Conservation (phyloP, 1,139 yeast species). For the Yamadazyma kanchanaburiensis region DNA sequence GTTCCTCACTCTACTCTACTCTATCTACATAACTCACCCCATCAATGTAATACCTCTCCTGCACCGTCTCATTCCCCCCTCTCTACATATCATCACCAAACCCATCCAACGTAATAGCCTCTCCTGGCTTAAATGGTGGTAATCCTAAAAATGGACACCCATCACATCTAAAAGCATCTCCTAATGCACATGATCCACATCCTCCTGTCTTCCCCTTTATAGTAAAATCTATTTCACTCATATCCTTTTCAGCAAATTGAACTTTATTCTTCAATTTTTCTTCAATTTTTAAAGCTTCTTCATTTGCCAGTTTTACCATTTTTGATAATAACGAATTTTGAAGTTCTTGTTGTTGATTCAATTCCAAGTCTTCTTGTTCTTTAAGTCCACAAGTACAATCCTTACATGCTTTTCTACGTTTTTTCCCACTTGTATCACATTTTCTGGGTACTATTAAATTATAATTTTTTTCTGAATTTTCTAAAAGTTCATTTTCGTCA, state of each 20-base stretch:
- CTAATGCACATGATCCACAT: constrained; percentile 94
- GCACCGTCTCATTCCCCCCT: too few relatives aligned
- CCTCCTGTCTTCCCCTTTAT: constrained; percentile 94
- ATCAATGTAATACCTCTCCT: not conserved
- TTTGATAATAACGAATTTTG: constrained; percentile 45
- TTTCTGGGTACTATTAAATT: constrained; percentile 44
- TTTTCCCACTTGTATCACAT: constrained; percentile 57
- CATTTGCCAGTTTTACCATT: constrained; percentile 51
- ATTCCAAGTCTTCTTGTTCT: constrained; percentile 66
- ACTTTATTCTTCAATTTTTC: constrained; percentile 46
- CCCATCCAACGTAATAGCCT: constrained; percentile 53
- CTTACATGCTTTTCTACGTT: constrained; percentile 85
- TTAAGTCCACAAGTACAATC: constrained; percentile 97
- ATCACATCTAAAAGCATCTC: constrained; percentile 97
- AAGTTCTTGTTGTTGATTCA: constrained; percentile 43
- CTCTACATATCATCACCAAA: constrained; percentile 47
- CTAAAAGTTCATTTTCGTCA: constrained; percentile 40
- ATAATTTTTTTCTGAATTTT: constrained; percentile 18
- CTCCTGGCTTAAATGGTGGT: constrained; percentile 98
- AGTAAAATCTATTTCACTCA: constrained; percentile 90
- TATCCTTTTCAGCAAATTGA: constrained; percentile 61
- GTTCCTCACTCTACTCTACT: too few relatives aligned
- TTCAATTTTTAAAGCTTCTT: constrained; percentile 54
- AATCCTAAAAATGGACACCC: constrained; percentile 96
- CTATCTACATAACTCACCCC: not conserved